A percentile compares a stretch with the other conserved stretches of the same genome.
Conservation (phyloP, 2,329 filamentous ascomycete genomes). For the Alternaria novae-zelandiae region DNA sequence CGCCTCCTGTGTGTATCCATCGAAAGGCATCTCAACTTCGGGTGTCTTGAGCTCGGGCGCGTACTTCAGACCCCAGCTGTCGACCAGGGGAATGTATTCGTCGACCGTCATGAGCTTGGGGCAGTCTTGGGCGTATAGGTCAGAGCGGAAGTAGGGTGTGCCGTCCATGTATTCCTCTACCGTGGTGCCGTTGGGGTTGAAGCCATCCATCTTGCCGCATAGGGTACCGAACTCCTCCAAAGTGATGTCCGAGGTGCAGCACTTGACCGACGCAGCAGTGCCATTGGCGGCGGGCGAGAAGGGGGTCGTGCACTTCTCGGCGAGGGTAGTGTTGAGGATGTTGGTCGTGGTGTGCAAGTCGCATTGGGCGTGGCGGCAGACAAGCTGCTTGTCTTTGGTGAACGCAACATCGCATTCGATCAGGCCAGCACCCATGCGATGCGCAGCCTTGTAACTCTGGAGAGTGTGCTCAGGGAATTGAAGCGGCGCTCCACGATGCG, state of each 20-base stretch:
- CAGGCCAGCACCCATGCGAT: constrained; percentile 45
- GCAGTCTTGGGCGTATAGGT: constrained; percentile 67
- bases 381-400: constrained; percentile 47
- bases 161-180: constrained; percentile 64
- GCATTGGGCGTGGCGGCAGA: constrained; percentile 48
- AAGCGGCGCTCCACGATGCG: constrained; percentile 46
- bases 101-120: constrained; percentile 66
- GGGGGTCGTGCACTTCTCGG: constrained; percentile 45
- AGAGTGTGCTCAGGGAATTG: constrained; percentile 47
- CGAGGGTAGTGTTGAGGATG: constrained; percentile 46
- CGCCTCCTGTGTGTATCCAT: constrained; percentile 68
- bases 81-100: constrained; percentile 67
- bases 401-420: constrained; percentile 50
- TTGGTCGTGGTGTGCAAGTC: constrained; percentile 50
- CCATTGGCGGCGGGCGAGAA: constrained; percentile 43
- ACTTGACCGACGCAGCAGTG: constrained; percentile 64
- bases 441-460: constrained; percentile 39
- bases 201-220: constrained; percentile 68
- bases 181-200: constrained; percentile 69
- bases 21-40: constrained; percentile 73
- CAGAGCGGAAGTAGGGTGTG: constrained; percentile 67
- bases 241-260: constrained; percentile 76
- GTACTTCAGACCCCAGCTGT: constrained; percentile 64
- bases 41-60: constrained; percentile 63
- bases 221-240: constrained; percentile 70